Conservation (phyloP, 495 filamentous ascomycete species). For the Penicillium chermesinum region DNA sequence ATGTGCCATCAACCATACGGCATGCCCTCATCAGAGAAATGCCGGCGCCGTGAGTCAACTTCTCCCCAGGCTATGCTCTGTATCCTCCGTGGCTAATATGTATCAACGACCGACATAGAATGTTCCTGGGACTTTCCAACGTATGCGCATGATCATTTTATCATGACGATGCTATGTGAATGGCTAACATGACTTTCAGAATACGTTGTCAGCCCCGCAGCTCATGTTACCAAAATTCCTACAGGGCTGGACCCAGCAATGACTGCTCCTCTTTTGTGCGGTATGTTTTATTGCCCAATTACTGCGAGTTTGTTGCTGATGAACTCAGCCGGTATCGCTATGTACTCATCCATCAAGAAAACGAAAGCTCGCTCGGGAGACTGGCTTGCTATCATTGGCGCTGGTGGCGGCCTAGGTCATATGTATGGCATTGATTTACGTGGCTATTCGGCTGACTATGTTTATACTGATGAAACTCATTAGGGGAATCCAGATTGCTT, state of each 20-base stretch:
- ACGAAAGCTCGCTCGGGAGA: conserved; percentile 36
- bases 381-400: conserved; percentile 39
- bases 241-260: conserved; percentile 26
- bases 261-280: conserved; percentile 39
- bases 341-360: conserved; percentile 46
- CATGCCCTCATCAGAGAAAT: conserved; percentile 41
- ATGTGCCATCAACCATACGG: conserved; percentile 42
- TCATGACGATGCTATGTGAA: background rate
- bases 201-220: conserved; percentile 38
- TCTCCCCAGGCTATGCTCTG: background rate
- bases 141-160: conserved; percentile 17
- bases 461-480: background rate
- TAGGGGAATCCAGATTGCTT: conserved; percentile 42
- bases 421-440: conserved; percentile 27
- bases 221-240: conserved; percentile 37
- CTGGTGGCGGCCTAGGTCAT: conserved; percentile 42
- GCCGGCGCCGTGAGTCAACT: conserved; percentile 36
- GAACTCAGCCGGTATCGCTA: conserved; percentile 35
- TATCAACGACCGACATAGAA: conserved; percentile 19
- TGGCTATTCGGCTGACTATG: background rate
- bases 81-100: too few species aligned
- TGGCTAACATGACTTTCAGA: conserved; percentile 16
- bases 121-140: conserved; percentile 43
- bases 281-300: conserved; percentile 15
- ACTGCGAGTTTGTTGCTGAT: background rate